Conservation (phyloP, 176 grass and related monocot genomes). For the Triticum urartu region DNA sequence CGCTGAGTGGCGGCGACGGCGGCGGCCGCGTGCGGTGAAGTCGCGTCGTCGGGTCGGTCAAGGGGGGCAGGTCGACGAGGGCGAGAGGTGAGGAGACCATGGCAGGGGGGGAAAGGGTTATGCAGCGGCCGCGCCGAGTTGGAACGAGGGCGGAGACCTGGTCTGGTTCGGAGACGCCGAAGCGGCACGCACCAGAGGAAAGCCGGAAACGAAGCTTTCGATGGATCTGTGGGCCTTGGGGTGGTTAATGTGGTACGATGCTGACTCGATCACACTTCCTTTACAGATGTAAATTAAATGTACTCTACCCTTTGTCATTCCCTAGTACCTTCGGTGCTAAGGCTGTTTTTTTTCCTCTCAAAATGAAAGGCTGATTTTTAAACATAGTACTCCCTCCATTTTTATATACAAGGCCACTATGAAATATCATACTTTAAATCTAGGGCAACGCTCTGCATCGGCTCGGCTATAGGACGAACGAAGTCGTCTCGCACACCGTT, state of each 20-base stretch:
- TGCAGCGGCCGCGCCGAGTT: background rate
- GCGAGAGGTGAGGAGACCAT: background rate
- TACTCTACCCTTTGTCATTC: background rate
- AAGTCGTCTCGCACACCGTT: no score
- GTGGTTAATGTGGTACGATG: background rate
- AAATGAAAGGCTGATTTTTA: no score
- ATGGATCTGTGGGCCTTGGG: background rate
- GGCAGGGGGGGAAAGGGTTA: background rate
- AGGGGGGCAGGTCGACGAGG: background rate
- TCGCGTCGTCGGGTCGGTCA: background rate
- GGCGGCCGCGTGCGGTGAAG: background rate
- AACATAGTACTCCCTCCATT: no score
- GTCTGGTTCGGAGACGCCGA: background rate
- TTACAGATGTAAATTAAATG: background rate
- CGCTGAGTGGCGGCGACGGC: background rate
- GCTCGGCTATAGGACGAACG: no score
- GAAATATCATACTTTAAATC: no score
- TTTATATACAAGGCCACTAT: no score
- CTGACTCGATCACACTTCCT: background rate
- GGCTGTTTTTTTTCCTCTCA: no score
- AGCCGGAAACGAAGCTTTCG: background rate
- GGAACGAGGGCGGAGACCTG: background rate
- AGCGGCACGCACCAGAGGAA: background rate
- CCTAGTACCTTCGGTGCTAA: background rate
- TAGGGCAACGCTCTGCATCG: no score